Base-by-base conservation (phyloP, 257 asterid species). In the Leptodermis oblonga region DNA sequence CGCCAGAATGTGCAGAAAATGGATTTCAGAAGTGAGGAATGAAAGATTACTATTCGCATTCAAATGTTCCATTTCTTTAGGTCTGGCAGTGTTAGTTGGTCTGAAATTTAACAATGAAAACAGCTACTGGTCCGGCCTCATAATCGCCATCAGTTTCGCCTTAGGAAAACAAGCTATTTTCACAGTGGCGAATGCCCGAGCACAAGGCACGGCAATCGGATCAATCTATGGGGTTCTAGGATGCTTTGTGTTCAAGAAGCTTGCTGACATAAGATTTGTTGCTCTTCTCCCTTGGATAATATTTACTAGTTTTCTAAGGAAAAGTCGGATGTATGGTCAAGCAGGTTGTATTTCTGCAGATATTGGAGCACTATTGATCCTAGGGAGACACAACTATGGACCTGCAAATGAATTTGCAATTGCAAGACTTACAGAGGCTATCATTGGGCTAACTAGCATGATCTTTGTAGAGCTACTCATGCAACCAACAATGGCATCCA, bases 191-290 rank as follows among this genome's bases (percentile, higher is more conserved):
- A 91, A 91, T 72, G 77, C 86, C 12, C 80, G 97, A 46, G 92
- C 81, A 69, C 95, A 86, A 73, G 97, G 96, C 56, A 84, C 97
- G 2, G 96, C 96, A 7, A 60, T 88, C 31, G 97, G 96, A 60
- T 87, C 95, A 3, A 92, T 82, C 2, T 88, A 86, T 46, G 97
- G 91, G 1, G 83, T 88, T n/a, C 77, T 91, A 23, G 86, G 85
- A 28, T 78, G 86, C 52, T 84, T 83, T 59, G 62, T 88, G 54
- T 84, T 88, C 37, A 82, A 68, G 68, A 73, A 65, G 14, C 5
- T 70, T 18, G 65, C 74, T 7, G 83, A 78, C 33, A 20, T 81
- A 0, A 79, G 84, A 69, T 83, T 82, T 66, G 7, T 87, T 37
- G 84, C 95, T 18, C 86, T 90, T 36, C 81, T 88, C 52, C 94